Conservation (phyloP, 768 basidiomycete species). For the Mycena kentingensis region DNA sequence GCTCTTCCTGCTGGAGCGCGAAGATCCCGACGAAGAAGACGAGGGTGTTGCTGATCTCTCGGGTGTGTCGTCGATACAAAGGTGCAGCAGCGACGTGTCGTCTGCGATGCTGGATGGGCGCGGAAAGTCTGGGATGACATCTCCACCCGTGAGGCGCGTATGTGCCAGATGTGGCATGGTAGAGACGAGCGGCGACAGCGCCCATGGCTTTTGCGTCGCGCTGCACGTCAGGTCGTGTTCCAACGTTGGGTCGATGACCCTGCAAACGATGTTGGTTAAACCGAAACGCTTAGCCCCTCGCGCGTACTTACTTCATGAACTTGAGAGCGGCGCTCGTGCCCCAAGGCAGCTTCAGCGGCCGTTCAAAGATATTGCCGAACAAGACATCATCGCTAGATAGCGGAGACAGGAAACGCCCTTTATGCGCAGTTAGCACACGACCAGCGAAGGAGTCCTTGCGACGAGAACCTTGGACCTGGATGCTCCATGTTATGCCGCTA, state of each 20-base stretch:
- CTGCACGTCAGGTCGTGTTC: slow-evolving; percentile 72
- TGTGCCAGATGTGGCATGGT: slow-evolving; percentile 82
- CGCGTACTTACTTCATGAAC: slow-evolving; percentile 73
- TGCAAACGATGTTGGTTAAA: slow-evolving; percentile 31
- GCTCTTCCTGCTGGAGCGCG: no score
- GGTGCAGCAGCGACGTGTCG: slow-evolving; percentile 56
- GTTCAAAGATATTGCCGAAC: slow-evolving; percentile 88
- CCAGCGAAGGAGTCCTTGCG: not conserved
- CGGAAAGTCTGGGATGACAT: slow-evolving; percentile 45
- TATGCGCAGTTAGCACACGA: not conserved
- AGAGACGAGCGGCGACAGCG: slow-evolving; percentile 76
- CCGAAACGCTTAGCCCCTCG: not conserved
- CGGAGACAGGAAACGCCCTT: slow-evolving; percentile 72
- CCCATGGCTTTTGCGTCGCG: slow-evolving; percentile 80
- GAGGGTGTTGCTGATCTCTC: slow-evolving; percentile 35
- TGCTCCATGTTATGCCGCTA: slow-evolving; percentile 84
- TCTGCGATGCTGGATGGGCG: slow-evolving; percentile 51
- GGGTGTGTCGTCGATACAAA: slow-evolving; percentile 24
- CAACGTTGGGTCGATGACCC: slow-evolving; percentile 86
- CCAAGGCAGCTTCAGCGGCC: slow-evolving; percentile 79
- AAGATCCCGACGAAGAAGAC: slow-evolving; percentile 34
- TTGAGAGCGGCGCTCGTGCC: slow-evolving; percentile 75
- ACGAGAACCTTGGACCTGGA: slow-evolving; percentile 79
- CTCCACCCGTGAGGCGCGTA: slow-evolving; percentile 33
- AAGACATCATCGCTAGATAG: slow-evolving; percentile 78